Percentiles rank a stretch among this genome's conserved stretches.
Evolutionary conservation across 805 yeast genomes (phyloP).

Genomic region (Nakazawaea molendinolei): DNA sequence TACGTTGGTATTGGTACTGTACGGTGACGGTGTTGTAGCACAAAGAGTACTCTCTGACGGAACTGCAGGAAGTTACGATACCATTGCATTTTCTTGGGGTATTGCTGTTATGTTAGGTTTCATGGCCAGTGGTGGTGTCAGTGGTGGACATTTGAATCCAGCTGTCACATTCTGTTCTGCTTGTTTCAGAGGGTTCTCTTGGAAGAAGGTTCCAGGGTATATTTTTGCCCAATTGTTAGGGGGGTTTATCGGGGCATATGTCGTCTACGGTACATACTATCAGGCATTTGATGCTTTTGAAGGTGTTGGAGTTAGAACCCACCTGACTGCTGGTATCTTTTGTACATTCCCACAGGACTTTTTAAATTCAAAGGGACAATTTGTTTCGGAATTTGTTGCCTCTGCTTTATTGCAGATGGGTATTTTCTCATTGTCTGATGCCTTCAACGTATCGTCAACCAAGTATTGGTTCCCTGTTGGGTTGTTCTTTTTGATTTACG

Average conservation of each 20-base stretch:
- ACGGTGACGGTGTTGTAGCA: constrained; percentile 44
- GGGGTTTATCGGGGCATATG: constrained; percentile 38
- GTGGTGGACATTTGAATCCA: constrained; percentile 55
- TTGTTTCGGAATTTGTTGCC: constrained; percentile 39
- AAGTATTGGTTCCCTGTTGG: constrained; percentile 41
- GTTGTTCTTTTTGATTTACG: constrained; percentile 36
- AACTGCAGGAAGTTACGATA: constrained; percentile 33
- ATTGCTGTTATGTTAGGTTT: constrained; percentile 47
- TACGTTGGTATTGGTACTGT: constrained; percentile 35
- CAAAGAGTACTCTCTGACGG: constrained; percentile 34
- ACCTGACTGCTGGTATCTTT: constrained; percentile 36
- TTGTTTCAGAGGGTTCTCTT: constrained; percentile 44
- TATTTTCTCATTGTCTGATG: constrained; percentile 45
- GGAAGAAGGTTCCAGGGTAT: constrained; percentile 39
- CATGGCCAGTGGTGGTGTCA: constrained; percentile 44
- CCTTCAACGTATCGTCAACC: constrained; percentile 36
- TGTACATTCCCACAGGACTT: constrained; percentile 37
- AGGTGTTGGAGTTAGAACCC: constrained; percentile 25
- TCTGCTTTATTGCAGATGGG: constrained; percentile 39
- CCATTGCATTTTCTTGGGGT: constrained; percentile 46
- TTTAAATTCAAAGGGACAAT: constrained; percentile 35
- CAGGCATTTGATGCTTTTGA: constrained; percentile 31
- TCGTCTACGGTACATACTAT: constrained; percentile 38
- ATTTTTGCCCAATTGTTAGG: constrained; percentile 42
- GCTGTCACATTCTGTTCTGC: constrained; percentile 42